These are phyloP conservation scores for Nicotiana noctiflora DNA, from an alignment of 257 asterid genomes.

Conservation along the genomic window DNA sequence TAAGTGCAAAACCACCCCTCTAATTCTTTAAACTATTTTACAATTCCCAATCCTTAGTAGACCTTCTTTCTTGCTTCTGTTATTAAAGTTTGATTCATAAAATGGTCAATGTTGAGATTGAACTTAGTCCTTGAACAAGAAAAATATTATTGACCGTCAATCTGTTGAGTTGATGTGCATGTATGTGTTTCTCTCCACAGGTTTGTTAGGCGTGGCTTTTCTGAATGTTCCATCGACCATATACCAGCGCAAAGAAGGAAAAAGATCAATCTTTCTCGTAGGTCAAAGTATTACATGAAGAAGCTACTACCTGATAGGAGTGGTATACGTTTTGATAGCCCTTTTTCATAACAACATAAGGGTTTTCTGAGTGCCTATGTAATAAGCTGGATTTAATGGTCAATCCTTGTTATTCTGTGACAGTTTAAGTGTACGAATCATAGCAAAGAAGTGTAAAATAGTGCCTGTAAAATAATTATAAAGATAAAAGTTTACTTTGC, in stretches of 20 bases:
- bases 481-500: neutral
- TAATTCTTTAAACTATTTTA: neutral
- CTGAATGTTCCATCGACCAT: conserved; percentile 58
- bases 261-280: conserved; percentile 64
- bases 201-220: conserved; percentile 95
- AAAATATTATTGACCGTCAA: neutral
- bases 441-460: neutral
- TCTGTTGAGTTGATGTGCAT: neutral
- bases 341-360: conserved; percentile 22
- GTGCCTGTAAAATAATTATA: neutral
- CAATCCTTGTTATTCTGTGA: neutral
- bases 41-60: neutral
- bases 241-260: conserved; percentile 75
- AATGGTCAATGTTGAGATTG: neutral
- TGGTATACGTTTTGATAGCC: conserved; percentile 50
- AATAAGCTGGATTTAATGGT: neutral
- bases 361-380: neutral
- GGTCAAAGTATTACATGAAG: conserved; percentile 84
- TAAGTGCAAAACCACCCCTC: neutral
- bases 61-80: too few species aligned
- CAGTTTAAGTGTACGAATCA: neutral
- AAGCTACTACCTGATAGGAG: conserved; percentile 64
- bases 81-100: neutral
- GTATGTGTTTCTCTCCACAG: conserved; percentile 25
- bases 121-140: neutral